These are phyloP conservation scores for Hyphodiscus hymeniophilus DNA, from an alignment of 495 filamentous ascomycete genomes.

Conservation along the genomic window DNA sequence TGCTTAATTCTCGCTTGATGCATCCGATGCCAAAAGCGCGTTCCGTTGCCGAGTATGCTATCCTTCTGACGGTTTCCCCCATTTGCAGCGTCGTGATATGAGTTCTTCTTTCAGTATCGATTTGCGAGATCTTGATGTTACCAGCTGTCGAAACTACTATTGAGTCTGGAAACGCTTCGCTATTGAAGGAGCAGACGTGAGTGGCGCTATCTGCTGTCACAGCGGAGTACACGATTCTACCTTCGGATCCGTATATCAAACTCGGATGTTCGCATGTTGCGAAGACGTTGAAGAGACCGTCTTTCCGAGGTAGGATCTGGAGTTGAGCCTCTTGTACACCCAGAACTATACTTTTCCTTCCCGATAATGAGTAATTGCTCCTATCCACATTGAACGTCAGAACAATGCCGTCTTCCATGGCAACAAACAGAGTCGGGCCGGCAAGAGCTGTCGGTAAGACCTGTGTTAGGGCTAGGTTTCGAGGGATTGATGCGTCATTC, in stretches of 20 bases:
- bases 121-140: constrained; percentile 70
- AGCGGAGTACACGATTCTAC: constrained; percentile 83
- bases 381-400: constrained; percentile 72
- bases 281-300: constrained; percentile 70
- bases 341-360: constrained; percentile 72
- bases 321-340: constrained; percentile 80
- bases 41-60: constrained; percentile 74
- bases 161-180: constrained; percentile 68
- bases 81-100: constrained; percentile 75
- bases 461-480: constrained; percentile 70
- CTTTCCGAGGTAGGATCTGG: constrained; percentile 58
- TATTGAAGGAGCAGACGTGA: constrained; percentile 73
- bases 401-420: constrained; percentile 92
- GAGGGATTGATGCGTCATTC: constrained; percentile 62
- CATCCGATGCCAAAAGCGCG: constrained; percentile 83
- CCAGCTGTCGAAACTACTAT: constrained; percentile 71
- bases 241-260: constrained; percentile 83
- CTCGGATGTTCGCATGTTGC: constrained; percentile 91
- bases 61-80: constrained; percentile 73
- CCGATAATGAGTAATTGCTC: constrained; percentile 48
- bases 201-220: constrained; percentile 86
- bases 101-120: constrained; percentile 79
- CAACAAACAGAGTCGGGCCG: constrained; percentile 72
- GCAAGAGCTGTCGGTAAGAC: constrained; percentile 45
- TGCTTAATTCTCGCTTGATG: constrained; percentile 50